phyloP scores from a whole-genome alignment of 352 stramenopile genomes.

The Pythium myriotylum region DNA sequence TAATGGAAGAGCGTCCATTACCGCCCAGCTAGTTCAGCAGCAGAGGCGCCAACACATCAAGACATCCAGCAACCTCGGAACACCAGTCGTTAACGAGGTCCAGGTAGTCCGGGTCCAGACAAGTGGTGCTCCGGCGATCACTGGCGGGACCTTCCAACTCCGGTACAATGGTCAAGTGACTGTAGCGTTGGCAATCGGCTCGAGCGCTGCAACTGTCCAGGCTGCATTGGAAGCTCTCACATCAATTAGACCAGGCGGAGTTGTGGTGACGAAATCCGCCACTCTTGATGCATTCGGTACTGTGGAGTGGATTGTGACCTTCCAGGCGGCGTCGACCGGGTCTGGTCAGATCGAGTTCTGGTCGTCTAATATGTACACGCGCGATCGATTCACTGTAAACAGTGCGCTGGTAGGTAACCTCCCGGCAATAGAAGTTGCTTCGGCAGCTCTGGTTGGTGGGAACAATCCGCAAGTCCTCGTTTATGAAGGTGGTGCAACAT shows the following conservation, averaged over 20 bases:
- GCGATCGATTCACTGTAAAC: constrained; percentile 46
- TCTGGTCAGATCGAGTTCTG: constrained; percentile 64
- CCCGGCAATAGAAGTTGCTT: constrained; percentile 28
- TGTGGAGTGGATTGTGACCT: constrained; percentile 66
- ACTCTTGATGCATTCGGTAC: constrained; percentile 31
- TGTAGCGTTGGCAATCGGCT: constrained; percentile 65
- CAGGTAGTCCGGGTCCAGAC: constrained; percentile 66
- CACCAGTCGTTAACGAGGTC: constrained; percentile 67
- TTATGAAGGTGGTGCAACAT: constrained; percentile 39
- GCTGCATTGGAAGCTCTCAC: constrained; percentile 64
- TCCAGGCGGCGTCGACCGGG: constrained; percentile 46
- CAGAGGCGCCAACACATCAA: constrained; percentile 74
- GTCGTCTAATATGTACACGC: constrained; percentile 61
- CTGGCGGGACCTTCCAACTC: constrained; percentile 53
- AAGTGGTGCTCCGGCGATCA: constrained; percentile 23
- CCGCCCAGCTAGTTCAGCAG: constrained; percentile 32
- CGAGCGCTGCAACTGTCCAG: constrained; percentile 44
- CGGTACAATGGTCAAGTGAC: constrained; percentile 71
- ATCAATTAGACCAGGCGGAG: constrained; percentile 44
- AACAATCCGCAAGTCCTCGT: constrained; percentile 34
- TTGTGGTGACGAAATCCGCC: constrained; percentile 40
- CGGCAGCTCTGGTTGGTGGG: constrained; percentile 39
- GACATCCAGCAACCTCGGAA: constrained; percentile 51
- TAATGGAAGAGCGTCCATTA: constrained; percentile 41
- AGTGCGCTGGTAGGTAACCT: constrained; percentile 59